Percentiles rank a stretch among this genome's conserved stretches.
Conservation (phyloP, 1,284 basidiomycete genomes). For the Uromyces viciae-fabae region DNA sequence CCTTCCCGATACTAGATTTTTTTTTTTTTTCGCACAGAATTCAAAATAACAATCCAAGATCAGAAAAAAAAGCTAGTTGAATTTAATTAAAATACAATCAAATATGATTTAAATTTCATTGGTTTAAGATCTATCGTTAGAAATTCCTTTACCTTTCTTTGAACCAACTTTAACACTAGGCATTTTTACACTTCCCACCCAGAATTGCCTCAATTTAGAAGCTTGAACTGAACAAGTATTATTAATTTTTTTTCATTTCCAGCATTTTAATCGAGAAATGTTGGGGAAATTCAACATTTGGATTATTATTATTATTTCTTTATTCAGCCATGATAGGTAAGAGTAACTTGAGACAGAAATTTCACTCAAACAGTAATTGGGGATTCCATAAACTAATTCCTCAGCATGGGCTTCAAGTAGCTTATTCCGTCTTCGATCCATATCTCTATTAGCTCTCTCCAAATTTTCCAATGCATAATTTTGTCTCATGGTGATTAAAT, state of each 20-base stretch:
- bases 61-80: neutral
- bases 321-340: no score
- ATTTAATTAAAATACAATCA: neutral
- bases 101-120: no score
- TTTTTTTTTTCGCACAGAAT: no score
- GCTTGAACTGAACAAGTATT: conserved; percentile 24
- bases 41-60: neutral
- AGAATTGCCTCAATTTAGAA: conserved; percentile 20
- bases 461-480: conserved; percentile 16
- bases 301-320: no score
- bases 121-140: no score
- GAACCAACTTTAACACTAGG: neutral
- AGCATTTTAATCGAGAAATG: neutral
- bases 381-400: conserved; percentile 24
- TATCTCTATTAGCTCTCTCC: conserved; percentile 4
- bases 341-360: neutral
- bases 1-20: no score
- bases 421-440: neutral
- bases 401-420: neutral
- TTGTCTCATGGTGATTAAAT: conserved; percentile 21
- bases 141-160: no score
- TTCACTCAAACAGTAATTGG: conserved; percentile 18
- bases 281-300: neutral
- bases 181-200: conserved; percentile 34
- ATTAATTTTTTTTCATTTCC: no score